Base-by-base conservation (phyloP, 2,329 filamentous ascomycete genomes). In the Aureobasidium sp. region DNA sequence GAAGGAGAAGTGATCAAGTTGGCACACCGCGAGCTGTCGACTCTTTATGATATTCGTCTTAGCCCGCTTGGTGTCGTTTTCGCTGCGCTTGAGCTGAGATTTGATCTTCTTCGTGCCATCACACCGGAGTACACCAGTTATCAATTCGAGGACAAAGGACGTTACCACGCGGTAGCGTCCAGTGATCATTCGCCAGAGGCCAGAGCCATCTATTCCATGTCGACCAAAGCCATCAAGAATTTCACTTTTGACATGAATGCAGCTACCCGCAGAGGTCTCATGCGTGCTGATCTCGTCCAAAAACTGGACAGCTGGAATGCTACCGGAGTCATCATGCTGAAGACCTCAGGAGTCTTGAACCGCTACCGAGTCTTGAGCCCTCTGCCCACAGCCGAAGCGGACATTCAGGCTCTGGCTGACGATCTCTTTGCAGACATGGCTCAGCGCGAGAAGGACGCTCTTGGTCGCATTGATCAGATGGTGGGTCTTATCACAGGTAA, bases 51-150 rank as follows among this genome's bases (percentile, higher is more conserved):
- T 65, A 82, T 87, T 61, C 77, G 79, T 25, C 66, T 72, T 13
- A 66, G 66, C 10, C 45, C 54, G 14, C 58, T 57, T 3, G 39
- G 21, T 34, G 34, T 55, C 55, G 77, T 86, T 16, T 84, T 85
- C 57, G 82, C 84, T 0, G 78, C 82, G n/a, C 72, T 87, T 1
- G 85, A 87, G 67, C 74, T 87, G 5, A 79, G 78, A 3, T 85
- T 84, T 63, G 74, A 75, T 0, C 73, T 86, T 0, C 75, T 87
- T 34, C 77, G 84, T 27, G 82, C 79, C 16, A 80, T 78, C 21
- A 86, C 79, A 0, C 82, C 79, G 0, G 80, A 84, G 44, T 87
- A 85, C 63, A 79, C 76, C 8, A 73, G 76, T 1, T 86, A 86
- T 69, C 76, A 76, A 36, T 87, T 79, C 65, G 75, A 75, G 49